Percentiles rank a stretch among this genome's conserved stretches.
Evolutionary conservation across 495 filamentous ascomycete genomes (phyloP).

Genomic region (Annulohypoxylon nitens): DNA sequence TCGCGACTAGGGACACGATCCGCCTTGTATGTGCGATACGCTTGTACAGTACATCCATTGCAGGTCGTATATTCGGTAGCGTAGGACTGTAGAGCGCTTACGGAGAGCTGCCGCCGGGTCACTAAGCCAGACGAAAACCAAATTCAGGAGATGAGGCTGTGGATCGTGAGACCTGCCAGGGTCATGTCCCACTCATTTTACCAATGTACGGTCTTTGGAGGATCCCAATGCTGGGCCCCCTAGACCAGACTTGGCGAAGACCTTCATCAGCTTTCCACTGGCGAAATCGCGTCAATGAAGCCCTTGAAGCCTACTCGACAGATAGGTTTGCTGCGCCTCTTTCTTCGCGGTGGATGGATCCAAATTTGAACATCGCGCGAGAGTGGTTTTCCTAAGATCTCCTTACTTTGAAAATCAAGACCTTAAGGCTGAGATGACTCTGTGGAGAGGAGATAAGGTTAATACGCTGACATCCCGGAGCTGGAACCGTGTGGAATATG

Average conservation of each 20-base stretch:
- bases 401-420: constrained; percentile 10
- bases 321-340: constrained; percentile 20
- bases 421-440: constrained; percentile 13
- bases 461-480: neutral
- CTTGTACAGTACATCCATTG: constrained; percentile 32
- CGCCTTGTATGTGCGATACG: constrained; percentile 24
- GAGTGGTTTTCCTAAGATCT: constrained; percentile 4
- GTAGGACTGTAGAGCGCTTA: constrained; percentile 32
- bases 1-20: constrained; percentile 26
- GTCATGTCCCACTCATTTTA: constrained; percentile 13
- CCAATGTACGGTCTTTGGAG: constrained; percentile 17
- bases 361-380: constrained; percentile 21
- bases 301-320: constrained; percentile 6
- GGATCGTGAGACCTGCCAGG: constrained; percentile 37
- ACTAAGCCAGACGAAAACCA: constrained; percentile 24
- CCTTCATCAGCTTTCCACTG: constrained; percentile 38
- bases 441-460: constrained; percentile 7
- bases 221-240: constrained; percentile 40
- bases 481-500: neutral
- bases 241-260: constrained; percentile 32
- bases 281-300: constrained; percentile 21
- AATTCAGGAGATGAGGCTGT: constrained; percentile 39
- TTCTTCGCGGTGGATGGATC: neutral
- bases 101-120: constrained; percentile 28
- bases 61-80: constrained; percentile 14